These are phyloP conservation scores for Aureobasidium pullulans DNA, from an alignment of 2,329 filamentous ascomycete species.

Conservation along the genomic window DNA sequence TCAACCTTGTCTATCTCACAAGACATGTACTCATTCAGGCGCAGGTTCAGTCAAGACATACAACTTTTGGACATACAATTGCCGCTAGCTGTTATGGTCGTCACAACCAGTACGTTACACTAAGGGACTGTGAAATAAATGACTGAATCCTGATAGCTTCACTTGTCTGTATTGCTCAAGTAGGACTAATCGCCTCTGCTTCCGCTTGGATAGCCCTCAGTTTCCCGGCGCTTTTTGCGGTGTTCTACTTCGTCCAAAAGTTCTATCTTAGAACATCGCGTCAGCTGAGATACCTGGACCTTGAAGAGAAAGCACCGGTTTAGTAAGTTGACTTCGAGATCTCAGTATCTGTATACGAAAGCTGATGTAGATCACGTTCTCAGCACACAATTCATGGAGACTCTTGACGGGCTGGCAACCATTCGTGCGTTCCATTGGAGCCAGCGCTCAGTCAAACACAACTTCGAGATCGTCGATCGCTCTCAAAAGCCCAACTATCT, in stretches of 20 bases:
- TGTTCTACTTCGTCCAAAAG: slow-evolving; percentile 37
- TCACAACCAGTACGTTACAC: not conserved
- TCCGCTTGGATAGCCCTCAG: slow-evolving; percentile 34
- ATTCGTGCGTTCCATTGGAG: slow-evolving; percentile 48
- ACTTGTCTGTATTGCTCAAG: slow-evolving; percentile 1
- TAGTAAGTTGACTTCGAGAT: slow-evolving; percentile 28
- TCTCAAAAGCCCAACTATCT: slow-evolving; percentile 41
- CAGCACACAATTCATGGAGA: slow-evolving; percentile 47
- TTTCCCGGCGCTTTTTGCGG: slow-evolving; percentile 31
- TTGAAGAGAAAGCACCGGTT: slow-evolving; percentile 44
- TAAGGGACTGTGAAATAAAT: not conserved
- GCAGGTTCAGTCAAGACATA: slow-evolving; percentile 40
- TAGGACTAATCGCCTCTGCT: slow-evolving; percentile 32
- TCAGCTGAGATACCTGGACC: slow-evolving; percentile 45
- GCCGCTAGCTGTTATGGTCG: slow-evolving; percentile 13
- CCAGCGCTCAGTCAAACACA: slow-evolving; percentile 31
- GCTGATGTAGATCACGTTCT: too few species aligned
- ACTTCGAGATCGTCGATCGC: slow-evolving; percentile 31
- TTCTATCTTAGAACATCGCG: slow-evolving; percentile 43
- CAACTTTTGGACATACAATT: slow-evolving; percentile 39
- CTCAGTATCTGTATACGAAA: too few species aligned
- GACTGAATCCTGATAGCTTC: not conserved
- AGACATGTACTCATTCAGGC: not conserved
- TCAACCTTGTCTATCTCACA: not conserved
- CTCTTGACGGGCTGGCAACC: slow-evolving; percentile 40